phyloP scores from a whole-genome alignment of 1,284 basidiomycete species.

The Malassezia pachydermatis region DNA sequence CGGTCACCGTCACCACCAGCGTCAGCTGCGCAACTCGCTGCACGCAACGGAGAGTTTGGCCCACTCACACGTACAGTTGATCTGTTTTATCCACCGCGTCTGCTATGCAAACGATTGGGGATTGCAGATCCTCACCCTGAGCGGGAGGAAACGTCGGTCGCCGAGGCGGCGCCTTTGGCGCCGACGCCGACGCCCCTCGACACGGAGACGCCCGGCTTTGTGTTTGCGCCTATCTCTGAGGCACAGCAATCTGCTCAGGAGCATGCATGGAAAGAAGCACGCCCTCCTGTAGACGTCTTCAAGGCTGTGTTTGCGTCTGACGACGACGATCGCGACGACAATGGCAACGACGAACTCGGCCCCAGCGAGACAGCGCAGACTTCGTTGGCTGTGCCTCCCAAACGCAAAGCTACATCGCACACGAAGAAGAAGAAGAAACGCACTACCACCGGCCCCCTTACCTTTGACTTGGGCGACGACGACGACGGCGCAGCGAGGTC shows the following conservation, averaged over 20 bases:
- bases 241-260: slow-evolving; percentile 1
- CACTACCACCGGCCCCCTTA: slow-evolving; percentile 4
- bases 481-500: background rate
- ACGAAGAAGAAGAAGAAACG: slow-evolving; percentile 7
- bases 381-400: background rate
- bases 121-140: slow-evolving; percentile 5
- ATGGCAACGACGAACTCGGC: background rate
- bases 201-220: background rate
- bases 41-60: slow-evolving; percentile 10
- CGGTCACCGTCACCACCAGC: background rate
- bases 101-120: slow-evolving; percentile 15
- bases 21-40: slow-evolving; percentile 7
- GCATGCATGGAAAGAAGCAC: background rate
- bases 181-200: background rate
- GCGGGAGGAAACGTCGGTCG: background rate
- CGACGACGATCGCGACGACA: slow-evolving; percentile 2
- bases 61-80: slow-evolving; percentile 2
- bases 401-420: slow-evolving; percentile 1
- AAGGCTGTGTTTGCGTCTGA: slow-evolving; percentile 14
- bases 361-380: background rate
- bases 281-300: slow-evolving; percentile 13
- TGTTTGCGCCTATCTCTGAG: slow-evolving; percentile 1
- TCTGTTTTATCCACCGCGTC: slow-evolving; percentile 9
- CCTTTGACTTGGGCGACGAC: slow-evolving; percentile 12
- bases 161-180: background rate